Percentiles rank a stretch among this genome's conserved stretches.
Evolutionary conservation across 805 yeast genomes (phyloP).

Genomic region (Ogataea trehalophila): DNA sequence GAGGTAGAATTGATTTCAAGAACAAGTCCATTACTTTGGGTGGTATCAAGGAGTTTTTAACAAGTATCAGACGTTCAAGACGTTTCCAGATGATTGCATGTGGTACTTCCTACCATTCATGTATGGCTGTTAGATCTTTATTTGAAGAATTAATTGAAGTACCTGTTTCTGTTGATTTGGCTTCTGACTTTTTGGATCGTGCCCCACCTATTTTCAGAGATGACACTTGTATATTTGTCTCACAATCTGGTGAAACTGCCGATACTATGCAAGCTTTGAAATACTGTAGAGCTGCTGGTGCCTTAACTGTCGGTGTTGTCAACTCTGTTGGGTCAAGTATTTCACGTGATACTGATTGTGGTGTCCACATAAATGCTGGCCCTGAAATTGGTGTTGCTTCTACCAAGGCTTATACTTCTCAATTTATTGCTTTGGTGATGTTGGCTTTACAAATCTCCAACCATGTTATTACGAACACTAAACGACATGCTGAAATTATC

Average conservation of each 20-base stretch:
- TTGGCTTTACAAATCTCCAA: conserved; percentile 92
- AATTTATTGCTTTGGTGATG: conserved; percentile 95
- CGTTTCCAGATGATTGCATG: conserved; percentile 98
- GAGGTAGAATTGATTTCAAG: conserved; percentile 96
- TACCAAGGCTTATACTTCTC: conserved; percentile 98
- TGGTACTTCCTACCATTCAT: conserved; percentile 98
- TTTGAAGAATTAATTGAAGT: conserved; percentile 96
- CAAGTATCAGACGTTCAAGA: conserved; percentile 89
- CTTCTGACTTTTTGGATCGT: conserved; percentile 93
- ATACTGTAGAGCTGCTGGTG: conserved; percentile 95
- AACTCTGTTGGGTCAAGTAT: conserved; percentile 96
- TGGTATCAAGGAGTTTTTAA: conserved; percentile 79
- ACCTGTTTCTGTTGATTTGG: conserved; percentile 88
- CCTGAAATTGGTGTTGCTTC: conserved; percentile 99
- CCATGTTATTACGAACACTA: conserved; percentile 72
- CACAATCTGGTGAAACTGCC: conserved; percentile 99
- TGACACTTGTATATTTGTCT: conserved; percentile 94
- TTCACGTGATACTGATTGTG: conserved; percentile 96
- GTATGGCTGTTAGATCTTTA: conserved; percentile 93
- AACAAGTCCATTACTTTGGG: conserved; percentile 75
- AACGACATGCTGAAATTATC: conserved; percentile 81
- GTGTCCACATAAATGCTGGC: conserved; percentile 99
- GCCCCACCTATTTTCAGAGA: conserved; percentile 96
- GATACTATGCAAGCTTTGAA: conserved; percentile 93
- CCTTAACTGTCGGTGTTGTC: conserved; percentile 95